Conservation (phyloP, 495 filamentous ascomycete genomes). For the Pyrenopolyporus hunteri region DNA sequence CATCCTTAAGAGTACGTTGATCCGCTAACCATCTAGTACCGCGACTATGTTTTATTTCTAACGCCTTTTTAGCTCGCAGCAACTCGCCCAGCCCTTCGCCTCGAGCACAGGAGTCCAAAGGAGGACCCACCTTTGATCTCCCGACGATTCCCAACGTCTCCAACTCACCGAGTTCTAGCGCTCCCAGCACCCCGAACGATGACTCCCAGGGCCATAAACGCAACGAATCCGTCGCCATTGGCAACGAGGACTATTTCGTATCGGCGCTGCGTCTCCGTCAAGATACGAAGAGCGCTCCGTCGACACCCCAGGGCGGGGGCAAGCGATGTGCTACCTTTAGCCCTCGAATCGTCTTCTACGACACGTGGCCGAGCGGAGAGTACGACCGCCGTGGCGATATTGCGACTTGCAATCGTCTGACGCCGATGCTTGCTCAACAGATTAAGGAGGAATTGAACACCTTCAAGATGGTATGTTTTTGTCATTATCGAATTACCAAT, state of each 20-base stretch:
- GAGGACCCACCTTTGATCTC: constrained; percentile 56
- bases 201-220: constrained; percentile 68
- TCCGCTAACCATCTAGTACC: no score
- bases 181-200: constrained; percentile 81
- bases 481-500: no score
- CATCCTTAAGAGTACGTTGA: constrained; percentile 87
- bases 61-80: constrained; percentile 46
- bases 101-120: constrained; percentile 60
- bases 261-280: constrained; percentile 69
- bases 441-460: constrained; percentile 99
- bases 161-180: constrained; percentile 81
- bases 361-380: constrained; percentile 93
- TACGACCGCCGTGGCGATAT: constrained; percentile 97
- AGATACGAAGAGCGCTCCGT: constrained; percentile 76
- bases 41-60: constrained; percentile 32
- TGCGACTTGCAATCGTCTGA: constrained; percentile 96
- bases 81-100: constrained; percentile 71
- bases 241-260: constrained; percentile 87
- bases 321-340: constrained; percentile 87
- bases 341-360: constrained; percentile 90
- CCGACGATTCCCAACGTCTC: constrained; percentile 63
- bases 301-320: constrained; percentile 68
- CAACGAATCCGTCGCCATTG: constrained; percentile 71
- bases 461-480: constrained; percentile 89
- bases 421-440: constrained; percentile 95